Conservation (phyloP, 805 yeast species). For the Kluyveromyces lactis region DNA sequence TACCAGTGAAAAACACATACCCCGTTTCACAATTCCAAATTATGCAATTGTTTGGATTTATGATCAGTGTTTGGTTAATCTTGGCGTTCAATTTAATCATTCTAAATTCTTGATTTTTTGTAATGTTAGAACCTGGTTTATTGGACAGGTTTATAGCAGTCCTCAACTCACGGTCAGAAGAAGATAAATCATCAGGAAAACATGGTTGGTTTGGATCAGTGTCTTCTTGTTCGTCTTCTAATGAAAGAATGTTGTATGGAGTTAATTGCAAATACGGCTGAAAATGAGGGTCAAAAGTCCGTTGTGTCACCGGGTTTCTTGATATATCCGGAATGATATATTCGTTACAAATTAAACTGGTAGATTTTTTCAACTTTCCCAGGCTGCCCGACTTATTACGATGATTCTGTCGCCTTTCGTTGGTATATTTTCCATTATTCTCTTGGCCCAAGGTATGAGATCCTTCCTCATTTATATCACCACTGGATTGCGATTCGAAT, state of each 20-base stretch:
- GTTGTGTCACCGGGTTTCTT: slow-evolving; percentile 1
- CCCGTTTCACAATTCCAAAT: slow-evolving; percentile 85
- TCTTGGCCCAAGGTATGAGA: not conserved
- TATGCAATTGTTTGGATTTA: slow-evolving; percentile 50
- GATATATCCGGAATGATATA: slow-evolving; percentile 2
- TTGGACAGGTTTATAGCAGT: not conserved
- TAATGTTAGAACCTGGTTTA: slow-evolving; percentile 7
- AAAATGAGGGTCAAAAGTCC: slow-evolving; percentile 2
- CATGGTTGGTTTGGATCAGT: not conserved
- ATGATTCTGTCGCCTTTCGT: not conserved
- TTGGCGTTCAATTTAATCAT: slow-evolving; percentile 17
- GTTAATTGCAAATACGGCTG: slow-evolving; percentile 1
- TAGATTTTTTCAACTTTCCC: not conserved
- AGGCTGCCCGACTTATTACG: too few species aligned
- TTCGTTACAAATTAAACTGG: slow-evolving; percentile 1
- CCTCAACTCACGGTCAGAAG: not conserved
- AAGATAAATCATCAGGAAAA: not conserved
- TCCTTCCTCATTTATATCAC: not conserved
- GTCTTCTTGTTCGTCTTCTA: not conserved
- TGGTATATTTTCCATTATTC: not conserved
- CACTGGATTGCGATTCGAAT: not conserved
- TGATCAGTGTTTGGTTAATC: slow-evolving; percentile 9
- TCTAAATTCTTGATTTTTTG: slow-evolving; percentile 28
- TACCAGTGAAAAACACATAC: slow-evolving; percentile 77
- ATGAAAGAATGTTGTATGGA: slow-evolving; percentile 1